These are phyloP conservation scores for Phoma sp. DNA, from an alignment of 2,329 filamentous ascomycete genomes.

Conservation along the genomic window DNA sequence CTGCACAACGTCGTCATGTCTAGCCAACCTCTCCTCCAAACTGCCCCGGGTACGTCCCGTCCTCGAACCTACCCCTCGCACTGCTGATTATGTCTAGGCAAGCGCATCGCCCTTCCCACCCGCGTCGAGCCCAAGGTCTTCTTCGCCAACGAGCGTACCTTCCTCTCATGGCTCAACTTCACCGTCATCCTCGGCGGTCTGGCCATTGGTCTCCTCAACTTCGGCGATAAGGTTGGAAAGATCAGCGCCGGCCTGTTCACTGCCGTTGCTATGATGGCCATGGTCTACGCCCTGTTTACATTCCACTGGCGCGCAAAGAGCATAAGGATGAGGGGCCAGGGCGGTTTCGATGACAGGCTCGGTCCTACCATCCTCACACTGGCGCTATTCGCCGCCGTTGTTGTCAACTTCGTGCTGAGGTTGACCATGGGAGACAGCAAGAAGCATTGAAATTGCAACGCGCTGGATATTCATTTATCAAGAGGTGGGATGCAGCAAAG, in stretches of 20 bases:
- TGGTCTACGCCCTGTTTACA: slow-evolving; percentile 92
- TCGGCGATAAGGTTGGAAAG: slow-evolving; percentile 91
- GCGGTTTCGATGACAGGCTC: slow-evolving; percentile 95
- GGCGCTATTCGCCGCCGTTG: slow-evolving; percentile 84
- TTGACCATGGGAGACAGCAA: slow-evolving; percentile 34
- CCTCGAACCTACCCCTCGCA: background rate
- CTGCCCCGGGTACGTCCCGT: slow-evolving; percentile 75
- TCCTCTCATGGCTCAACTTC: slow-evolving; percentile 99
- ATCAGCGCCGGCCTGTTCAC: slow-evolving; percentile 96
- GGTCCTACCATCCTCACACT: slow-evolving; percentile 91
- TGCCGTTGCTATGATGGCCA: slow-evolving; percentile 89
- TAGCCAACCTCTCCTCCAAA: slow-evolving; percentile 93
- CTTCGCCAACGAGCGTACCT: slow-evolving; percentile 99
- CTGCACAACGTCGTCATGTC: slow-evolving; percentile 71
- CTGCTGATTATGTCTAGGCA: slow-evolving; percentile 67
- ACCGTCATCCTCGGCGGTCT: slow-evolving; percentile 97
- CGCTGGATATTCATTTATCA: background rate
- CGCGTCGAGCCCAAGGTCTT: slow-evolving; percentile 99
- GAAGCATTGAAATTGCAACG: slow-evolving; percentile 2
- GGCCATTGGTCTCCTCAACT: slow-evolving; percentile 96
- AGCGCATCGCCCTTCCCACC: slow-evolving; percentile 96
- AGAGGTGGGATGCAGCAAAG: no score
- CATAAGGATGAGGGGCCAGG: slow-evolving; percentile 88
- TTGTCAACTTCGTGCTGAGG: slow-evolving; percentile 89
- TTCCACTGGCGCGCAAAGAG: slow-evolving; percentile 98